phyloP scores from a whole-genome alignment of 2,329 filamentous ascomycete species.

The Botryosphaeria agaves region DNA sequence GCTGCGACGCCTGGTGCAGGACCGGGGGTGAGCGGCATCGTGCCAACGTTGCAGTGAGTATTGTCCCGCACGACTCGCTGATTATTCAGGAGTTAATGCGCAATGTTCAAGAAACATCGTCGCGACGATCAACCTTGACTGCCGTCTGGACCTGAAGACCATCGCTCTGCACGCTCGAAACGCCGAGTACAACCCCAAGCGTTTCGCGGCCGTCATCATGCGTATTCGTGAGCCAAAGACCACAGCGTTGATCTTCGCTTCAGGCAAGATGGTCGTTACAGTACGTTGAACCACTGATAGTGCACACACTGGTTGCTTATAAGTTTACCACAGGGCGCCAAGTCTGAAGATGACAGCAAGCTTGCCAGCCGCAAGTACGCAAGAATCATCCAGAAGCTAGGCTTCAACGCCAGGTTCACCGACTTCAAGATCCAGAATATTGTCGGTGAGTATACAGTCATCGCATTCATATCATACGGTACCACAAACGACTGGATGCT shows the following conservation, averaged over 20 bases:
- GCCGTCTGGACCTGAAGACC: constrained; percentile 94
- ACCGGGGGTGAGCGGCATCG: constrained; percentile 72
- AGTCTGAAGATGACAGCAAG: constrained; percentile 95
- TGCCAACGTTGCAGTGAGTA: constrained; percentile 94
- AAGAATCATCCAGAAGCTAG: constrained; percentile 98
- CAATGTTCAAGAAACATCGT: constrained; percentile 75
- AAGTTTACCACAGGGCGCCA: no score
- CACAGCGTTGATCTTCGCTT: constrained; percentile 92
- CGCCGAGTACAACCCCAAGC: constrained; percentile 98
- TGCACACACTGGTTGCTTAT: no score
- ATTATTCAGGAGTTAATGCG: constrained; percentile 31
- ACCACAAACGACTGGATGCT: no score
- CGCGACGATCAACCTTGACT: constrained; percentile 95
- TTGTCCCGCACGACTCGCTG: constrained; percentile 18
- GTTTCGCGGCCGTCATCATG: constrained; percentile 99
- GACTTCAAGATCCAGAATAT: constrained; percentile 99
- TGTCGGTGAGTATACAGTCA: no score
- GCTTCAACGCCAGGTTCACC: constrained; percentile 98
- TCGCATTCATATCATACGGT: no score
- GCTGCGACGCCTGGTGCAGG: constrained; percentile 77
- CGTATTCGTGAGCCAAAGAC: constrained; percentile 98
- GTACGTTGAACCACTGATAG: no score
- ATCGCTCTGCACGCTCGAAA: constrained; percentile 96
- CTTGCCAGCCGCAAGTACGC: constrained; percentile 95
- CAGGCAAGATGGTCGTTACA: constrained; percentile 98